Evolutionary conservation across 345 rosid genomes (phyloP).

Genomic region (Brassica nigra): DNA sequence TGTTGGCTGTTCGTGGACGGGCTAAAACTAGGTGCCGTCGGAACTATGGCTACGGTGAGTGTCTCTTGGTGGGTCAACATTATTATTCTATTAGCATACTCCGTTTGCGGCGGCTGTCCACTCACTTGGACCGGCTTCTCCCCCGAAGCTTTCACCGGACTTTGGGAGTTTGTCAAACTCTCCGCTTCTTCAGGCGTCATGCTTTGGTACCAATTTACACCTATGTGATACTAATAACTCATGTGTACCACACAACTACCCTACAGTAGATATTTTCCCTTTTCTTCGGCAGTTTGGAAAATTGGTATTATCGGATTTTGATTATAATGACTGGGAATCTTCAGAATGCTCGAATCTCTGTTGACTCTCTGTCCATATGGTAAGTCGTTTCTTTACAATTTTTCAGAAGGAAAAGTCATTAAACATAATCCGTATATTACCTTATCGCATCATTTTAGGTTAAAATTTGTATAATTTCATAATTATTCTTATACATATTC

Average conservation of each 20-base stretch:
- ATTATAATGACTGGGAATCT: conserved; percentile 86
- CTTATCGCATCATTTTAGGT: conserved; percentile 24
- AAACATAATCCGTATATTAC: conserved; percentile 1
- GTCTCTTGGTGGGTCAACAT: conserved; percentile 2
- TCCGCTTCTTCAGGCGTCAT: conserved; percentile 1
- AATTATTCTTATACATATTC: neutral
- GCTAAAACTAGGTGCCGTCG: neutral
- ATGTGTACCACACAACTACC: neutral
- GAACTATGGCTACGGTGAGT: conserved; percentile 1
- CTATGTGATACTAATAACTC: neutral
- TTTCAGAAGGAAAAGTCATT: neutral
- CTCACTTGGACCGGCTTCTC: conserved; percentile 1
- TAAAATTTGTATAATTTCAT: neutral
- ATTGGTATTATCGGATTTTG: conserved; percentile 80
- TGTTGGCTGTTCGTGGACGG: conserved; percentile 8
- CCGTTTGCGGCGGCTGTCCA: conserved; percentile 8
- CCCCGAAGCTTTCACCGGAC: conserved; percentile 9
- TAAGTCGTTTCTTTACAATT: conserved; percentile 22
- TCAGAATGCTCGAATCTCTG: conserved; percentile 72
- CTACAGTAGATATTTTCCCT: neutral
- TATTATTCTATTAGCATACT: neutral
- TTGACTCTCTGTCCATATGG: conserved; percentile 91
- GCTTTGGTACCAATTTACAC: conserved; percentile 1
- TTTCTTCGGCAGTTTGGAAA: conserved; percentile 60
- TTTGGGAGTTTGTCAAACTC: conserved; percentile 5